Evolutionary conservation across 768 basidiomycete genomes (phyloP).

Genomic region (Termitomyces sp.): DNA sequence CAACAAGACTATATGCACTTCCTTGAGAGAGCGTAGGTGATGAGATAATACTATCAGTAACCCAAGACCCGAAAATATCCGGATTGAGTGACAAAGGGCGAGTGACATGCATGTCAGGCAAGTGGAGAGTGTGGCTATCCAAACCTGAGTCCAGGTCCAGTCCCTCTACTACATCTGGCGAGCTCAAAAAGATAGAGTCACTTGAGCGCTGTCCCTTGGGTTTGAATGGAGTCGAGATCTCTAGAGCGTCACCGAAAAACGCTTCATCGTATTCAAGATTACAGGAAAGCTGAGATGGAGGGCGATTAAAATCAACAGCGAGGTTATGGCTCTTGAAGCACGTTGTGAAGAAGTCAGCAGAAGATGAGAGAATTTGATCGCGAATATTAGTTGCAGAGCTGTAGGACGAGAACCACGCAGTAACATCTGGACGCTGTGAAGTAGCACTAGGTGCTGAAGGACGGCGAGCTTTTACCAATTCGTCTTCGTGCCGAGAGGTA

Average conservation of each 20-base stretch:
- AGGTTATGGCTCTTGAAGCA: constrained; percentile 20
- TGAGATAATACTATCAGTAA: constrained; percentile 39
- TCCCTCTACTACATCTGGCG: neutral
- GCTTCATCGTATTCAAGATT: constrained; percentile 15
- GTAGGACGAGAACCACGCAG: constrained; percentile 13
- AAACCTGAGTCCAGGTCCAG: neutral
- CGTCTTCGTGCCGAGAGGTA: neutral
- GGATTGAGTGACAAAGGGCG: constrained; percentile 2
- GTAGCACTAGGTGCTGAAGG: constrained; percentile 20
- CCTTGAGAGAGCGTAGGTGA: constrained; percentile 23
- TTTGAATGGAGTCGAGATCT: constrained; percentile 24
- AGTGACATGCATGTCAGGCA: neutral
- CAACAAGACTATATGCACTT: constrained; percentile 10
- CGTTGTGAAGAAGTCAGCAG: constrained; percentile 6
- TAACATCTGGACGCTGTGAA: constrained; percentile 14
- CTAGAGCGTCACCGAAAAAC: constrained; percentile 17
- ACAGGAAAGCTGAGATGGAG: constrained; percentile 31
- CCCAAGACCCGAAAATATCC: constrained; percentile 23
- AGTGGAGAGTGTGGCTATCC: neutral
- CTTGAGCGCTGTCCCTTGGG: constrained; percentile 3
- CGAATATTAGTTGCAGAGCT: neutral
- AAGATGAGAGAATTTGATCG: constrained; percentile 2
- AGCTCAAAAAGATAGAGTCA: neutral
- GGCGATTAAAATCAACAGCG: constrained; percentile 31
- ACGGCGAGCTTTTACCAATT: constrained; percentile 12